A percentile compares a stretch with the other conserved stretches of the same genome.
These are phyloP conservation scores for Malassezia dermatis DNA, from an alignment of 1,284 basidiomycete species.

Conservation along the genomic window DNA sequence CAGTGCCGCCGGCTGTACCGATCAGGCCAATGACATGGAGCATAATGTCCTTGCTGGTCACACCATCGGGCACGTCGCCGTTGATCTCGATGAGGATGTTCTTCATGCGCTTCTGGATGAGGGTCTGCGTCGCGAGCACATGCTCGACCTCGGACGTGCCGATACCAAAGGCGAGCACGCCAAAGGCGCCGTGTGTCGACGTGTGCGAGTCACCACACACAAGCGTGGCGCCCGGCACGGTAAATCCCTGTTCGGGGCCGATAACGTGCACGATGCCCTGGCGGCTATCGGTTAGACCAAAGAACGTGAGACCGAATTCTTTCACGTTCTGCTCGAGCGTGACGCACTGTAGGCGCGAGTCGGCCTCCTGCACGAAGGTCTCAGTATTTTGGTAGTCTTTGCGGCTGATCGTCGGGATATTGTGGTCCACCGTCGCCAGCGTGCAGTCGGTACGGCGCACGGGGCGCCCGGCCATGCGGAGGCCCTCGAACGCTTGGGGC, in stretches of 20 bases:
- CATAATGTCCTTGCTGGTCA: constrained; percentile 46
- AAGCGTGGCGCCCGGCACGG: constrained; percentile 42
- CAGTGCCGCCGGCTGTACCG: constrained; percentile 46
- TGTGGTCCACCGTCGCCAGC: constrained; percentile 47
- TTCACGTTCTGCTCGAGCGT: constrained; percentile 46
- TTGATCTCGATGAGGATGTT: constrained; percentile 47
- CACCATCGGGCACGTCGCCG: constrained; percentile 38
- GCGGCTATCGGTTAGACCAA: constrained; percentile 40
- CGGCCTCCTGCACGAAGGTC: constrained; percentile 40
- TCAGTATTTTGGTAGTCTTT: constrained; percentile 41
- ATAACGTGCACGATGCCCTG: constrained; percentile 47
- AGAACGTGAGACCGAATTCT: constrained; percentile 46
- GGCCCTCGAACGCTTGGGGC: constrained; percentile 45
- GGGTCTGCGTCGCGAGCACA: constrained; percentile 45
- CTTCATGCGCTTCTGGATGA: constrained; percentile 43
- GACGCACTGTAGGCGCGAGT: constrained; percentile 43
- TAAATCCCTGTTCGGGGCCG: constrained; percentile 46
- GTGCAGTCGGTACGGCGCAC: constrained; percentile 45
- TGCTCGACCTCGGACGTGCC: constrained; percentile 47
- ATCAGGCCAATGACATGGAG: constrained; percentile 45
- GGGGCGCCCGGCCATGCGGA: constrained; percentile 32
- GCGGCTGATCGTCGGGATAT: constrained; percentile 43
- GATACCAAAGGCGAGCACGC: constrained; percentile 46
- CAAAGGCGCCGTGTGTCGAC: constrained; percentile 46
- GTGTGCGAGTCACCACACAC: constrained; percentile 48